phyloP scores from a whole-genome alignment of 2,329 filamentous ascomycete genomes.

The Trichothecium roseum region DNA sequence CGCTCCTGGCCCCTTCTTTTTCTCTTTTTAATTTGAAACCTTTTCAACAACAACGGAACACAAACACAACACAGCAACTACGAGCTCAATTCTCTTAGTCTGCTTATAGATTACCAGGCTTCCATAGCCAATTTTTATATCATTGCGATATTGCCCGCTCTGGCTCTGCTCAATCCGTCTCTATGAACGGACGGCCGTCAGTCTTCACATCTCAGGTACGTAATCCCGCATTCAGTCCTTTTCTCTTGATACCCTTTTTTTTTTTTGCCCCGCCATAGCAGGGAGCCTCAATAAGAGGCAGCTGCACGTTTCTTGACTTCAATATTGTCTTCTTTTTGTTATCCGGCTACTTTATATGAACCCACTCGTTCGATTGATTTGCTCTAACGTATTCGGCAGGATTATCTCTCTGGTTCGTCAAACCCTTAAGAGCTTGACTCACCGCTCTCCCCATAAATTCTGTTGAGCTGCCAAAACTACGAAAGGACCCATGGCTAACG shows the following conservation, averaged over 20 bases:
- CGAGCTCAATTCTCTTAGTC: constrained; percentile 8
- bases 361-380: constrained; percentile 6
- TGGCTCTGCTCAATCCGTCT: constrained; percentile 42
- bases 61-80: constrained; percentile 6
- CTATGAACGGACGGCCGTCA: constrained; percentile 79
- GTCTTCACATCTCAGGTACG: constrained; percentile 80
- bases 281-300: no score
- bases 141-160: constrained; percentile 6
- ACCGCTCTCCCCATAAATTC: constrained; percentile 1
- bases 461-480: constrained; percentile 1
- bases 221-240: not conserved
- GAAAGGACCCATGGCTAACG: constrained; percentile 10
- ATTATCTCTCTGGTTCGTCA: constrained; percentile 65
- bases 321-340: constrained; percentile 10
- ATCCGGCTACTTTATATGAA: constrained; percentile 7
- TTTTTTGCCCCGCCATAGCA: constrained; percentile 1
- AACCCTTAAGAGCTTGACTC: constrained; percentile 23
- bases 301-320: not conserved
- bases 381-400: constrained; percentile 42
- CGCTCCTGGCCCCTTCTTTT: constrained; percentile 3
- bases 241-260: constrained; percentile 3
- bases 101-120: constrained; percentile 3
- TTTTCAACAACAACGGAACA: constrained; percentile 2
- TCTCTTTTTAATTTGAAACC: constrained; percentile 4
- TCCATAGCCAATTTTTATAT: constrained; percentile 7